A percentile compares a stretch with the other conserved stretches of the same genome.
These are phyloP conservation scores for Thymus mandschuricus DNA, from an alignment of 257 asterid species.

Conservation along the genomic window DNA sequence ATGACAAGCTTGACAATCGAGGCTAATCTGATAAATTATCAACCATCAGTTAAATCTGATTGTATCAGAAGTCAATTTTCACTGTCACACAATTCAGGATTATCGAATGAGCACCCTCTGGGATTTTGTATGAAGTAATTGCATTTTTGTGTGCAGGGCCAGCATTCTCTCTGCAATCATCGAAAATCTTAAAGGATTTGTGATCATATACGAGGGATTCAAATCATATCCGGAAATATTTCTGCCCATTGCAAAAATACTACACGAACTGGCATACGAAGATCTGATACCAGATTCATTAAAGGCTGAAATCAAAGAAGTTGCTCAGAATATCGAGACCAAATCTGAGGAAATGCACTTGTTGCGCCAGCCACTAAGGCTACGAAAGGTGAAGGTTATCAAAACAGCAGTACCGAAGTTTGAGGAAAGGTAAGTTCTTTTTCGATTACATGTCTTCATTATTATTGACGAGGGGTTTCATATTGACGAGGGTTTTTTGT, in stretches of 20 bases:
- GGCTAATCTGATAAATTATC: background rate
- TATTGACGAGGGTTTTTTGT: constrained; percentile 9
- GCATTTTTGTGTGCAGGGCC: constrained; percentile 51
- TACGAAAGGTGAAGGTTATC: constrained; percentile 73
- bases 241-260: constrained; percentile 58
- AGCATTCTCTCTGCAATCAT: constrained; percentile 61
- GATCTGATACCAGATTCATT: constrained; percentile 57
- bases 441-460: background rate
- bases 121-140: background rate
- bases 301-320: constrained; percentile 53
- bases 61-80: background rate
- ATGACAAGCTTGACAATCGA: background rate
- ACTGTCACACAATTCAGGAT: background rate
- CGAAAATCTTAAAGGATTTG: constrained; percentile 72
- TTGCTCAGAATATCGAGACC: constrained; percentile 46
- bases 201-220: constrained; percentile 49
- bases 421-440: constrained; percentile 66
- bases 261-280: constrained; percentile 55
- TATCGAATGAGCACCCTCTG: no score
- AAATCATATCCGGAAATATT: constrained; percentile 89
- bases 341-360: constrained; percentile 58
- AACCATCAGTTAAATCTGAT: background rate
- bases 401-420: constrained; percentile 76
- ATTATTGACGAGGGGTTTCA: background rate
- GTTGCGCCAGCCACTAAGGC: constrained; percentile 71